A percentile compares a stretch with the other conserved stretches of the same genome.
Conservation (phyloP, 1,139 yeast genomes). For the Zygoascus hellenicus region DNA sequence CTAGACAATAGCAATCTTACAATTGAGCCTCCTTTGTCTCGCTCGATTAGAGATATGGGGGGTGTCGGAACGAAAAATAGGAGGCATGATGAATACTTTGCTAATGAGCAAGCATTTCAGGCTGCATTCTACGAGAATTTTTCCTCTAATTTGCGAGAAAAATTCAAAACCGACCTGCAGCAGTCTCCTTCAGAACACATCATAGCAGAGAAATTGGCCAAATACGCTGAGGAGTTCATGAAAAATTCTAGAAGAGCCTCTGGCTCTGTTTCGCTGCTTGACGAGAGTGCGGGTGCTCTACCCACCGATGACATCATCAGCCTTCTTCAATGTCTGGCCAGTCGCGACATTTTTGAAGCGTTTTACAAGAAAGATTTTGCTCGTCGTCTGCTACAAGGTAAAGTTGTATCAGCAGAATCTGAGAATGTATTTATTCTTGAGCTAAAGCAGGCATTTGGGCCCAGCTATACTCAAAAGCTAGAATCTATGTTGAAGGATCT, state of each 20-base stretch:
- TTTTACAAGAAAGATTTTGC: constrained; percentile 36
- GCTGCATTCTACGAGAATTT: background rate
- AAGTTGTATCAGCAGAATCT: constrained; percentile 25
- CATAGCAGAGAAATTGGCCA: constrained; percentile 29
- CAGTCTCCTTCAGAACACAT: background rate
- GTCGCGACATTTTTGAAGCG: constrained; percentile 34
- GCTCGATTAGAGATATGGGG: too few relatives aligned
- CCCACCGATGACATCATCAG: constrained; percentile 7
- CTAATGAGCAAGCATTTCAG: background rate
- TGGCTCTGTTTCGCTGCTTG: too few relatives aligned
- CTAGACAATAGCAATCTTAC: too few relatives aligned
- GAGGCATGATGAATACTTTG: too few relatives aligned
- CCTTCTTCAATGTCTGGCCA: constrained; percentile 26
- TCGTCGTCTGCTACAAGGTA: constrained; percentile 32
- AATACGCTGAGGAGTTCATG: constrained; percentile 32
- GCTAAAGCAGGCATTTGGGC: constrained; percentile 33
- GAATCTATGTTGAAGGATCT: constrained; percentile 37
- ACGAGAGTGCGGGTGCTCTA: constrained; percentile 6
- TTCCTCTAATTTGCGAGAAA: background rate
- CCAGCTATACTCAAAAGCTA: constrained; percentile 28
- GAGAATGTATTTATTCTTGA: constrained; percentile 29
- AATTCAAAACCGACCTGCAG: background rate
- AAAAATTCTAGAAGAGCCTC: constrained; percentile 11
- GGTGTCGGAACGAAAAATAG: too few relatives aligned
- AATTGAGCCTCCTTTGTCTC: too few relatives aligned